Evolutionary conservation across 129 eudicot species (phyloP).

Genomic region (Scalesia atractyloides): DNA sequence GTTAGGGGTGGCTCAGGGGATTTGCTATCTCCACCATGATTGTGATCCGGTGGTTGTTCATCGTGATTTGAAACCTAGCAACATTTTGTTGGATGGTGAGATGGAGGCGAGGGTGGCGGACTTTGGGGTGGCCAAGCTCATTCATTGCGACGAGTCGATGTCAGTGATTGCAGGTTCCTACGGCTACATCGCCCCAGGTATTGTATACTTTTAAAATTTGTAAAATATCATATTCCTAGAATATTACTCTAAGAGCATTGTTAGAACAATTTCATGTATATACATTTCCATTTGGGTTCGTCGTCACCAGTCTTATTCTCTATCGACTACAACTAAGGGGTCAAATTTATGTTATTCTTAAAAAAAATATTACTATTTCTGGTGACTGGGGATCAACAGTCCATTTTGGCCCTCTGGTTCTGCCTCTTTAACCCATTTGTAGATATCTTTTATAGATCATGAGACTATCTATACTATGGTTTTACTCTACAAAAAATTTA

Average conservation of each 20-base stretch:
- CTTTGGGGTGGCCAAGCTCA: conserved; percentile 94
- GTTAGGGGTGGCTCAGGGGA: conserved; percentile 95
- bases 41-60: conserved; percentile 95
- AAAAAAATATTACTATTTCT: too few relatives aligned
- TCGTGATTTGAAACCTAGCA: conserved; percentile 92
- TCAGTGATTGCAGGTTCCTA: conserved; percentile 99
- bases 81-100: conserved; percentile 75
- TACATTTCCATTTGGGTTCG: background rate
- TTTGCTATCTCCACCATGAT: conserved; percentile 90
- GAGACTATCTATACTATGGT: too few relatives aligned
- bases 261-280: background rate
- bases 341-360: too few relatives aligned
- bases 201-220: background rate
- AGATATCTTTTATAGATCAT: too few relatives aligned
- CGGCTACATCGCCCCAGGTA: conserved; percentile 99
- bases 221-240: background rate
- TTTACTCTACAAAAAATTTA: background rate
- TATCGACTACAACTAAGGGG: too few relatives aligned
- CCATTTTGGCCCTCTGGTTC: too few relatives aligned
- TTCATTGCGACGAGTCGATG: conserved; percentile 86
- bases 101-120: conserved; percentile 99
- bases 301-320: too few relatives aligned
- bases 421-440: too few relatives aligned
- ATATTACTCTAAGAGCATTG: too few relatives aligned
- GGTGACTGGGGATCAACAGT: too few relatives aligned